Evolutionary conservation across 2,329 filamentous ascomycete genomes (phyloP).

Genomic region (Sporothrix schenckii): DNA sequence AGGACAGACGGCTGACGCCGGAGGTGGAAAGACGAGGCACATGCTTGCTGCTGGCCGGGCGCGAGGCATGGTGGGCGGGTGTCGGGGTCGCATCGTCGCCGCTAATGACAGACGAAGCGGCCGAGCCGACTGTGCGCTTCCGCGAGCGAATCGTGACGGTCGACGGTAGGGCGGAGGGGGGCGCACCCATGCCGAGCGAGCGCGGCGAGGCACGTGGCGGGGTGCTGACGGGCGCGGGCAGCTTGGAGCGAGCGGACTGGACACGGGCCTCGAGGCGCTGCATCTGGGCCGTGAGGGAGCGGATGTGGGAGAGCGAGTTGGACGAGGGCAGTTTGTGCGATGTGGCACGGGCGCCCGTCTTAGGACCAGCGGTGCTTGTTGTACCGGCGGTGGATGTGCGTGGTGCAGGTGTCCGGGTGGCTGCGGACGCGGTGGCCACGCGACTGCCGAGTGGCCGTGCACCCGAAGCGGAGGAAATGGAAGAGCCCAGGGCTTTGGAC

Average conservation of each 20-base stretch:
- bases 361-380: constrained; percentile 48
- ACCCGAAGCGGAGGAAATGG: constrained; percentile 43
- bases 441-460: constrained; percentile 43
- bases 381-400: constrained; percentile 49
- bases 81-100: constrained; percentile 57
- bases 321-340: constrained; percentile 59
- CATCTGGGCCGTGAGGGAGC: constrained; percentile 93
- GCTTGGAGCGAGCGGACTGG: constrained; percentile 85
- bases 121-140: constrained; percentile 66
- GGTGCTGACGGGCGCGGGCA: constrained; percentile 77
- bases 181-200: constrained; percentile 46
- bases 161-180: constrained; percentile 52
- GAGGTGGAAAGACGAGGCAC: constrained; percentile 63
- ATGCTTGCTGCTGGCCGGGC: constrained; percentile 47
- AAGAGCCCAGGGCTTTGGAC: constrained; percentile 48
- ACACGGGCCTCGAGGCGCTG: constrained; percentile 93
- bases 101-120: constrained; percentile 49
- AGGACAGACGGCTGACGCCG: constrained; percentile 65
- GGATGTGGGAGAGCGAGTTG: constrained; percentile 86
- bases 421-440: constrained; percentile 53
- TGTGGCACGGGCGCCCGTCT: constrained; percentile 50
- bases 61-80: constrained; percentile 46
- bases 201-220: constrained; percentile 82
- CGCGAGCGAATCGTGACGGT: constrained; percentile 68
- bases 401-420: constrained; percentile 48